Base-by-base conservation (phyloP, 805 yeast genomes). In the Yarrowia bubula region DNA sequence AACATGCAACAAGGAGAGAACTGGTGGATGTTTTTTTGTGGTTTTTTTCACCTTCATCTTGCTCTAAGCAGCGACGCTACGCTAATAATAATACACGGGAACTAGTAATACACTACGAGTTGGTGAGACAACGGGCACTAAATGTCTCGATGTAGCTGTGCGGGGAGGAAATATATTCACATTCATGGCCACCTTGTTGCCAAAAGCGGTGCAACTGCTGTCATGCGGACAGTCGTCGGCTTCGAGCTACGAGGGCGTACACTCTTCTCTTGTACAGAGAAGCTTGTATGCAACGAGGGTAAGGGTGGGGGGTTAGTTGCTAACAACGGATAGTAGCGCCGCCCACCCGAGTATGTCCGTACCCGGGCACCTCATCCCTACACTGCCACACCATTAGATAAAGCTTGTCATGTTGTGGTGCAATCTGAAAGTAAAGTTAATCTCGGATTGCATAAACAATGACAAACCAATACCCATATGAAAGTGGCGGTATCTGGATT, bases 311-410 rank as follows among this genome's bases (percentile, higher is more conserved):
- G 32, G 10, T 44, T 33, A 4, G 31, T 8, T 33, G 10, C 53
- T 33, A 33, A 47, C 51, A 47, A 48, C 17, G 39, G 53, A 33
- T 17, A 48, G 53, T 48, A 48, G 28, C 53, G 57, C 41, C 42
- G 57, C 57, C 57, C 57, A 50, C 57, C 57, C 28, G 28, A 22
- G 28, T 35, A 32, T n/a, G n/a, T n/a, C n/a, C 9, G 6, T 31
- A 28, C 41, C 17, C 38, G 31, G 38, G 39, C 11, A 48, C 53
- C 42, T 35, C 57, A 18, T 35, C 42, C n/a, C 42, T 18, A 50
- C 58, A 51, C 58, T 51, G 58, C 58, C 58, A 51, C 58, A n/a
- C 57, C 57, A 51, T 22, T 3, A 22, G 58, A 37, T 38, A 51
- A 37, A 51, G 58, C 43, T 18, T 37, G 43, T 37, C 18, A 22